A percentile compares a stretch with the other conserved stretches of the same genome.
Conservation (phyloP, 2,329 filamentous ascomycete genomes). For the Hysterium pulicare region DNA sequence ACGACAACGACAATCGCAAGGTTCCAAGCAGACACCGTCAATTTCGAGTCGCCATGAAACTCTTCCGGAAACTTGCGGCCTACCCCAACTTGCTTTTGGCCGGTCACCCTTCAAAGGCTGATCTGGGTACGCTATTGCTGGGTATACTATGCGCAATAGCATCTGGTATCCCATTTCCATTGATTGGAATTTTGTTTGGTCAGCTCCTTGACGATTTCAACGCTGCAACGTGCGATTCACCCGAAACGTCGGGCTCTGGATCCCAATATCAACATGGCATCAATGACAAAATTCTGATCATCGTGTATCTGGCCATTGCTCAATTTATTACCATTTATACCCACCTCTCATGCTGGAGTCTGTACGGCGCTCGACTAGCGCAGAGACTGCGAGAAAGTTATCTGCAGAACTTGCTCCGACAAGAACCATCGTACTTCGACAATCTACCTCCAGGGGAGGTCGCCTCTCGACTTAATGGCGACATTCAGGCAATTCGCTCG, state of each 20-base stretch:
- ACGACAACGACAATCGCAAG: no score
- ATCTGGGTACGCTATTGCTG: no score
- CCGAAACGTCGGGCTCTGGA: slow-evolving; percentile 16
- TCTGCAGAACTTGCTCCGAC: slow-evolving; percentile 55
- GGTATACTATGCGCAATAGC: no score
- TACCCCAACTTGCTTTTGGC: no score
- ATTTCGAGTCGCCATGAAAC: no score
- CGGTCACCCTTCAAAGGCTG: no score
- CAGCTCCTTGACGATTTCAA: slow-evolving; percentile 59
- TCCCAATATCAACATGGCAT: slow-evolving; percentile 43
- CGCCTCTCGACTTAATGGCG: slow-evolving; percentile 60
- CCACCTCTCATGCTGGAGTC: slow-evolving; percentile 62
- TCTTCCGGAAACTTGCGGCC: no score
- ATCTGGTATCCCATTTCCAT: slow-evolving; percentile 57
- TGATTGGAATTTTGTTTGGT: slow-evolving; percentile 62
- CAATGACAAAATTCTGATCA: slow-evolving; percentile 56
- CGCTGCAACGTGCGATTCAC: slow-evolving; percentile 50
- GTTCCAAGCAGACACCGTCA: no score
- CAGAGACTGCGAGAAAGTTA: slow-evolving; percentile 62
- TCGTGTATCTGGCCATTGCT: slow-evolving; percentile 63
- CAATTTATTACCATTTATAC: slow-evolving; percentile 63
- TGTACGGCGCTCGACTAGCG: slow-evolving; percentile 62
- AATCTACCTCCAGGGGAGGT: slow-evolving; percentile 60
- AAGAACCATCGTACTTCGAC: slow-evolving; percentile 64
- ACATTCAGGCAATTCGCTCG: slow-evolving; percentile 64